Evolutionary conservation across 805 yeast genomes (phyloP).

Genomic region (Candida krabiensis): DNA sequence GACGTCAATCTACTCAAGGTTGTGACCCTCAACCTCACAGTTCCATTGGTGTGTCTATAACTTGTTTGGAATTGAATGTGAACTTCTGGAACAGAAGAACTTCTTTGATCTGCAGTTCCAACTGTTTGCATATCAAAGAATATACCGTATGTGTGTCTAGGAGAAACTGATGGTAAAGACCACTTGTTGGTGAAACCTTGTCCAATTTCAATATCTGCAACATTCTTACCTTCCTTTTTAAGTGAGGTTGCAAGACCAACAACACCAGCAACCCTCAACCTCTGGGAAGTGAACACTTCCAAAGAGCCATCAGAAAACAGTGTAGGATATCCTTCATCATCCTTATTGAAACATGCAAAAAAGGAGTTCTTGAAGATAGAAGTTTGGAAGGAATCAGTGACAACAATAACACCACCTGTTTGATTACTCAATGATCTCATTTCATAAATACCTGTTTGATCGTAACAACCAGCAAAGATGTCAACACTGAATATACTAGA

Average conservation of each 20-base stretch:
- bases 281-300: slow-evolving; percentile 84
- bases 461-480: slow-evolving; percentile 92
- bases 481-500: slow-evolving; percentile 79
- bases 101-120: slow-evolving; percentile 44
- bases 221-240: slow-evolving; percentile 65
- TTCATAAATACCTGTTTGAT: slow-evolving; percentile 92
- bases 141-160: slow-evolving; percentile 84
- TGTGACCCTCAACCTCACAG: slow-evolving; percentile 85
- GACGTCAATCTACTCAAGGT: slow-evolving; percentile 65
- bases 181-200: slow-evolving; percentile 90
- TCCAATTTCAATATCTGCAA: slow-evolving; percentile 92
- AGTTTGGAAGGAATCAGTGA: slow-evolving; percentile 92
- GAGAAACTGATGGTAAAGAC: slow-evolving; percentile 81
- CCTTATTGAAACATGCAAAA: slow-evolving; percentile 82
- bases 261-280: slow-evolving; percentile 86
- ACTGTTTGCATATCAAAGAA: slow-evolving; percentile 78
- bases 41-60: slow-evolving; percentile 94
- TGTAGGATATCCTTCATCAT: slow-evolving; percentile 79
- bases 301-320: slow-evolving; percentile 90
- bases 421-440: slow-evolving; percentile 83
- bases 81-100: slow-evolving; percentile 36
- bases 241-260: slow-evolving; percentile 89
- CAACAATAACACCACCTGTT: slow-evolving; percentile 87
- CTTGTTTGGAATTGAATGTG: slow-evolving; percentile 78
- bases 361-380: slow-evolving; percentile 92